A percentile compares a stretch with the other conserved stretches of the same genome.
These are phyloP conservation scores for Kazachstania viticola DNA, from an alignment of 805 yeast genomes.

Conservation along the genomic window DNA sequence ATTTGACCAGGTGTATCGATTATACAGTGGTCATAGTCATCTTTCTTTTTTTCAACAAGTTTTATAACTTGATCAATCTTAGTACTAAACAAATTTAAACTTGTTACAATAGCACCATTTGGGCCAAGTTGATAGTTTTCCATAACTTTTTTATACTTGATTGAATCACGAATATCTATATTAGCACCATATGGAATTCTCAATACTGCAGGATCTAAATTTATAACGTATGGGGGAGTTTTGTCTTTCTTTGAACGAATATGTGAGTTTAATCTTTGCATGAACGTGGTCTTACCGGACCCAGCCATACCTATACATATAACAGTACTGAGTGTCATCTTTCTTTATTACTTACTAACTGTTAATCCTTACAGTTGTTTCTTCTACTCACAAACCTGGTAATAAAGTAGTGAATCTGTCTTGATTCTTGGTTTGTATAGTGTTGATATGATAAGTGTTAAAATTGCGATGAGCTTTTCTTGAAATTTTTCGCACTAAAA, in stretches of 20 bases:
- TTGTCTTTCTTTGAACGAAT: conserved; percentile 57
- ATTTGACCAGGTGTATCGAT: conserved; percentile 98
- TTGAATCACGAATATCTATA: conserved; percentile 92
- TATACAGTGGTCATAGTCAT: conserved; percentile 53
- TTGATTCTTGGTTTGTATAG: too few species aligned
- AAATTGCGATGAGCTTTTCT: neutral
- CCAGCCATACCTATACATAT: conserved; percentile 60
- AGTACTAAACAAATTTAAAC: conserved; percentile 82
- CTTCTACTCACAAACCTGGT: too few species aligned
- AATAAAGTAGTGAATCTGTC: too few species aligned
- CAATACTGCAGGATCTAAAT: conserved; percentile 92
- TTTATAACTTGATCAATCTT: conserved; percentile 91
- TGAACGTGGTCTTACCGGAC: conserved; percentile 94
- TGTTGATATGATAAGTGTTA: neutral
- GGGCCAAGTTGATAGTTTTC: conserved; percentile 92
- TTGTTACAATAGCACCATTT: conserved; percentile 95
- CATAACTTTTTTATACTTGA: conserved; percentile 93
- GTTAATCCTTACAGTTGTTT: too few species aligned
- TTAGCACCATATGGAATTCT: conserved; percentile 86
- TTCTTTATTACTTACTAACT: too few species aligned
- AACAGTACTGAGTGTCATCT: conserved; percentile 32
- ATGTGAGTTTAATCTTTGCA: conserved; percentile 89
- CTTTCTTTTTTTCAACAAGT: conserved; percentile 64
- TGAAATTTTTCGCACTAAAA: too few species aligned
- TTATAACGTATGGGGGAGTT: conserved; percentile 79